These are phyloP conservation scores for Diaporthe ilicicola DNA, from an alignment of 2,329 filamentous ascomycete species.

Conservation along the genomic window DNA sequence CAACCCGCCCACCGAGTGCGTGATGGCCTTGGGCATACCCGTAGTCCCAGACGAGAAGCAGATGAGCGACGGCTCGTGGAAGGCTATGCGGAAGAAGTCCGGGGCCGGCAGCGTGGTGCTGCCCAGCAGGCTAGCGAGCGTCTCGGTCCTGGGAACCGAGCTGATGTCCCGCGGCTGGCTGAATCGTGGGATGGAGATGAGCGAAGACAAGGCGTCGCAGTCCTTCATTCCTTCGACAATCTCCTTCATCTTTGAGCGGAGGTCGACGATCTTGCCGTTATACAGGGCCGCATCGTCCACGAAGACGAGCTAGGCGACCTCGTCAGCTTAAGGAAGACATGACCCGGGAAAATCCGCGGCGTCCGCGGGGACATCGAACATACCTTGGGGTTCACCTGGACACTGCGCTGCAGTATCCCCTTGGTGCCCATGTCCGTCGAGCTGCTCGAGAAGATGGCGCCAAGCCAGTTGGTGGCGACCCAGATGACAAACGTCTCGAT, in stretches of 20 bases:
- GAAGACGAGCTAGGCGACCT: slow-evolving; percentile 69
- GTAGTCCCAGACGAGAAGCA: slow-evolving; percentile 86
- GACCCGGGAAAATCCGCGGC: neutral
- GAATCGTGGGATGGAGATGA: slow-evolving; percentile 75
- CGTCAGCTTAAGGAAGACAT: slow-evolving; percentile 23
- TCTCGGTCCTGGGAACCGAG: slow-evolving; percentile 56
- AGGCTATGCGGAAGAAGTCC: slow-evolving; percentile 68
- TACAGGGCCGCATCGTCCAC: slow-evolving; percentile 84
- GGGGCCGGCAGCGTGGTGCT: slow-evolving; percentile 45
- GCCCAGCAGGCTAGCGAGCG: slow-evolving; percentile 54
- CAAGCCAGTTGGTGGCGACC: slow-evolving; percentile 74
- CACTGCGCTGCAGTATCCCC: slow-evolving; percentile 77
- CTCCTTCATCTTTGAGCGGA: slow-evolving; percentile 75
- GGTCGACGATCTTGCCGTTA: slow-evolving; percentile 78
- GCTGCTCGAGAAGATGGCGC: slow-evolving; percentile 78
- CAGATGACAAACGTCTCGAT: slow-evolving; percentile 78
- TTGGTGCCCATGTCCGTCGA: slow-evolving; percentile 86
- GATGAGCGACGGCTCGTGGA: slow-evolving; percentile 79
- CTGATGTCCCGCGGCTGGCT: slow-evolving; percentile 66
- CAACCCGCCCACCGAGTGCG: slow-evolving; percentile 76
- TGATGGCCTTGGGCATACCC: slow-evolving; percentile 85
- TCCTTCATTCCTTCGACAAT: slow-evolving; percentile 69
- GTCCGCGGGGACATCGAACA: slow-evolving; percentile 26
- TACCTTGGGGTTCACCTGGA: slow-evolving; percentile 77
- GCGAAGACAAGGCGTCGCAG: slow-evolving; percentile 67